phyloP scores from a whole-genome alignment of 345 rosid species.

The Odontarrhena argentea region DNA sequence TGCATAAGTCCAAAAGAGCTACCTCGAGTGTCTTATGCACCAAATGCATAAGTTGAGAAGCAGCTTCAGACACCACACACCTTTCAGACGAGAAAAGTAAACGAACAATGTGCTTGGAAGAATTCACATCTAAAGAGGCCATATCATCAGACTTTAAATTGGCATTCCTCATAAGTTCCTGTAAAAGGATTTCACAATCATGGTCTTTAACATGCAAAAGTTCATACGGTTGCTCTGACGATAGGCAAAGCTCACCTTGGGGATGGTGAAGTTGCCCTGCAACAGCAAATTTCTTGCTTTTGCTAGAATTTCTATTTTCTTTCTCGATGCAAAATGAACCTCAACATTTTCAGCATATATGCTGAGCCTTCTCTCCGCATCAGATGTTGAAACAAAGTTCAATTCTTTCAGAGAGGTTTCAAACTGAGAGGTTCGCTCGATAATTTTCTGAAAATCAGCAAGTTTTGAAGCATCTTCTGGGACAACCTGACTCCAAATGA shows the following conservation, averaged over 20 bases:
- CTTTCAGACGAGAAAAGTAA: conserved; percentile 78
- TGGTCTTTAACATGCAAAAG: conserved; percentile 22
- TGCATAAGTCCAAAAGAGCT: conserved; percentile 25
- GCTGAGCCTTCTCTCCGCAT: conserved; percentile 74
- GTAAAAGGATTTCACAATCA: conserved; percentile 35
- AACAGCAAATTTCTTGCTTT: conserved; percentile 85
- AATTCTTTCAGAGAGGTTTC: conserved; percentile 68
- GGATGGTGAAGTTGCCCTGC: conserved; percentile 71
- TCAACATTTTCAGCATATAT: conserved; percentile 84
- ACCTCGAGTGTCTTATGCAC: conserved; percentile 87
- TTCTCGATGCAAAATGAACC: conserved; percentile 92
- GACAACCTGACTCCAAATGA: conserved; percentile 62
- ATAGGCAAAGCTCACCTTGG: conserved; percentile 57
- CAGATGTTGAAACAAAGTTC: conserved; percentile 69
- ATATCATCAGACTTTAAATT: conserved; percentile 41
- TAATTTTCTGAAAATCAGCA: conserved; percentile 78
- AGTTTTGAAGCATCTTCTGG: conserved; percentile 95
- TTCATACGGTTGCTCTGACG: conserved; percentile 1
- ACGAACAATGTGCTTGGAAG: conserved; percentile 60
- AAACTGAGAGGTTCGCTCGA: conserved; percentile 67
- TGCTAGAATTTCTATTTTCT: conserved; percentile 79
- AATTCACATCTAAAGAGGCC: conserved; percentile 34
- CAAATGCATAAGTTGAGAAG: conserved; percentile 76
- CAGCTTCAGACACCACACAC: conserved; percentile 83
- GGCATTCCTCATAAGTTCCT: conserved; percentile 56